phyloP scores from a whole-genome alignment of 441 rosid species.

The Aquilaria agallochum region DNA sequence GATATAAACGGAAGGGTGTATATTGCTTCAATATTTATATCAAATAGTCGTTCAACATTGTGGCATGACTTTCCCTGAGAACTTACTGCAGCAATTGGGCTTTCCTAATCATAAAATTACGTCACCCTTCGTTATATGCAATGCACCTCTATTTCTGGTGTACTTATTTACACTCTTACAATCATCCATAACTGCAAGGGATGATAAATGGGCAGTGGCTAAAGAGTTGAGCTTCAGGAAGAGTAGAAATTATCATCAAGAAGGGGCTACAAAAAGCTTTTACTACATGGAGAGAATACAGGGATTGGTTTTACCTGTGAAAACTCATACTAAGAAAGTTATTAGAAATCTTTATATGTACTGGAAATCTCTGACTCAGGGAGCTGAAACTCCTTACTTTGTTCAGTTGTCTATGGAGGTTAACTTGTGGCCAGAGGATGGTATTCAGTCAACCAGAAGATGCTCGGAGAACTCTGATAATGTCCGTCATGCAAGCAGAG shows the following conservation, averaged over 20 bases:
- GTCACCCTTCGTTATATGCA: slow-evolving; percentile 59
- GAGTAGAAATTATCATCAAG: slow-evolving; percentile 20
- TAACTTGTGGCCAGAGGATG: slow-evolving; percentile 56
- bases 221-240: slow-evolving; percentile 27
- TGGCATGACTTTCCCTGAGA: slow-evolving; percentile 36
- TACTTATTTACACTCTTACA: slow-evolving; percentile 68
- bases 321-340: slow-evolving; percentile 27
- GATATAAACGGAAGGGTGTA: slow-evolving; percentile 61
- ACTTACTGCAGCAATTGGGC: slow-evolving; percentile 45
- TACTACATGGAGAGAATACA: slow-evolving; percentile 35
- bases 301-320: slow-evolving; percentile 24
- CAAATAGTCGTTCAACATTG: slow-evolving; percentile 71
- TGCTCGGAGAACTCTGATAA: slow-evolving; percentile 30
- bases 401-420: slow-evolving; percentile 72
- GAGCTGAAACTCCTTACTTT: slow-evolving; percentile 76
- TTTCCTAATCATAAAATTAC: slow-evolving; percentile 52
- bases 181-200: slow-evolving; percentile 68
- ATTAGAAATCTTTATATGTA: slow-evolving; percentile 47
- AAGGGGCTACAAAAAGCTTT: slow-evolving; percentile 1
- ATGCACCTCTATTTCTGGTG: slow-evolving; percentile 68
- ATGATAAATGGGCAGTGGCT: slow-evolving; percentile 53
- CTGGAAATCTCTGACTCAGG: slow-evolving; percentile 61
- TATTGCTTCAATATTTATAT: slow-evolving; percentile 60
- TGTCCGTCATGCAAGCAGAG: slow-evolving; percentile 49
- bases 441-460: slow-evolving; percentile 63